A percentile compares a stretch with the other conserved stretches of the same genome.
Evolutionary conservation across 2,329 filamentous ascomycete species (phyloP).

Genomic region (Trematosphaeria pertusa): DNA sequence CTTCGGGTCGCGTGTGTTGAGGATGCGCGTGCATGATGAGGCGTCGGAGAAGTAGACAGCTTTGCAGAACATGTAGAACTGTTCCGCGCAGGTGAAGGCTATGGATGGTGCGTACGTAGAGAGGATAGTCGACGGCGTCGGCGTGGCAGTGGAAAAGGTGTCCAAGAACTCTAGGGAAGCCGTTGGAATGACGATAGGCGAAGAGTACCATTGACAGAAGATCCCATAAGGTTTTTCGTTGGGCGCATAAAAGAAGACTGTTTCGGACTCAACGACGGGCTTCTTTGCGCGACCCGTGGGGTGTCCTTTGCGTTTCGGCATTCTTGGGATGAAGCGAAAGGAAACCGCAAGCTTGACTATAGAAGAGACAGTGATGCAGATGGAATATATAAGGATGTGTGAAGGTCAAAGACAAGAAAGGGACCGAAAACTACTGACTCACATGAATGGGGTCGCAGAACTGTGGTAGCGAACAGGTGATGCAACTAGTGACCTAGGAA

Average conservation of each 20-base stretch:
- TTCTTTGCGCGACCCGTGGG: not conserved
- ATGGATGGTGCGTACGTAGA: not conserved
- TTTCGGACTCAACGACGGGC: not conserved
- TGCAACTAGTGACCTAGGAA: no score
- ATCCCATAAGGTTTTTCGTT: constrained; percentile 53
- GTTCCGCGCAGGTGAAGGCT: constrained; percentile 22
- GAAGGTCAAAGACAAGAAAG: no score
- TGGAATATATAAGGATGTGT: no score
- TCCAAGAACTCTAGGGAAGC: constrained; percentile 14
- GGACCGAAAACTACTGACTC: no score
- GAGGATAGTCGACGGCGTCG: constrained; percentile 6
- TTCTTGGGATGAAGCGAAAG: not conserved
- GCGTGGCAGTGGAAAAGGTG: not conserved
- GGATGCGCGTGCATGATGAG: constrained; percentile 52
- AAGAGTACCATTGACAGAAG: constrained; percentile 63
- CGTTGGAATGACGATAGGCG: constrained; percentile 52
- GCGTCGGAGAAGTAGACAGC: constrained; percentile 26
- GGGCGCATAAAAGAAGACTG: constrained; percentile 25
- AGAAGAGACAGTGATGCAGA: not conserved
- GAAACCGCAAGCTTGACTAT: no score
- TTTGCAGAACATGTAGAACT: constrained; percentile 27
- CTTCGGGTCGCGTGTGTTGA: constrained; percentile 50
- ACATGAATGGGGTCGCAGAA: no score
- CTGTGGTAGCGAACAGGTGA: no score
- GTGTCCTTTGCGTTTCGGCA: constrained; percentile 6